A percentile compares a stretch with the other conserved stretches of the same genome.
Evolutionary conservation across 164 flowering plant species (phyloP).

Genomic region (Macadamia integrifolia): DNA sequence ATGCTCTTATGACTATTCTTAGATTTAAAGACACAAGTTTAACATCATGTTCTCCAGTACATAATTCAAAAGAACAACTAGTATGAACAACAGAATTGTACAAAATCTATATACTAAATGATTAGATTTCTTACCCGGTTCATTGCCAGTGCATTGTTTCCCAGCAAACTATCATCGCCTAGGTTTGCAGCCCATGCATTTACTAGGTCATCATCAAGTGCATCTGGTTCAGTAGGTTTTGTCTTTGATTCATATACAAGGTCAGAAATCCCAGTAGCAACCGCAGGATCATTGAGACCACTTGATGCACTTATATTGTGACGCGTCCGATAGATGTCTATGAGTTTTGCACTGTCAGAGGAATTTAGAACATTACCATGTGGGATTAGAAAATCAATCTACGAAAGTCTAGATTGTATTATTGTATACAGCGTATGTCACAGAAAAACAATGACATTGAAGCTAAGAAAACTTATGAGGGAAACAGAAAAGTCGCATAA

Average conservation of each 20-base stretch:
- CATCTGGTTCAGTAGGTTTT: conserved; percentile 49
- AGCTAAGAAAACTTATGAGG: conserved; percentile 2
- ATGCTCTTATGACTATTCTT: background rate
- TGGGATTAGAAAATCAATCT: conserved; percentile 1
- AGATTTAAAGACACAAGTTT: background rate
- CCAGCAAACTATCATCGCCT: conserved; percentile 85
- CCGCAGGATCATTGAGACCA: conserved; percentile 94
- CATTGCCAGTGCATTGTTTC: conserved; percentile 89
- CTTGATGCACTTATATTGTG: conserved; percentile 89
- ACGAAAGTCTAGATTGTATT: background rate
- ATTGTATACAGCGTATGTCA: background rate
- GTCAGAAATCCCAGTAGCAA: conserved; percentile 96
- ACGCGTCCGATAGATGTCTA: conserved; percentile 79
- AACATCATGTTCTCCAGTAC: background rate
- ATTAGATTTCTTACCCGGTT: conserved; percentile 52
- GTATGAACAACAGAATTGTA: background rate
- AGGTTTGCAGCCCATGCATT: conserved; percentile 95
- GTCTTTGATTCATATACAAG: conserved; percentile 77
- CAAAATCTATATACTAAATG: background rate
- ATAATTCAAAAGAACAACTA: background rate
- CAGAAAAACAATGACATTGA: background rate
- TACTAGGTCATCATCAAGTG: conserved; percentile 82
- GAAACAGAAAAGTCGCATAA: background rate
- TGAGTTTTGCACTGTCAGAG: conserved; percentile 74
- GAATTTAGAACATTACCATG: conserved; percentile 1